Base-by-base conservation (phyloP, 1,284 basidiomycete species). In the Pseudozyma flocculosa region DNA sequence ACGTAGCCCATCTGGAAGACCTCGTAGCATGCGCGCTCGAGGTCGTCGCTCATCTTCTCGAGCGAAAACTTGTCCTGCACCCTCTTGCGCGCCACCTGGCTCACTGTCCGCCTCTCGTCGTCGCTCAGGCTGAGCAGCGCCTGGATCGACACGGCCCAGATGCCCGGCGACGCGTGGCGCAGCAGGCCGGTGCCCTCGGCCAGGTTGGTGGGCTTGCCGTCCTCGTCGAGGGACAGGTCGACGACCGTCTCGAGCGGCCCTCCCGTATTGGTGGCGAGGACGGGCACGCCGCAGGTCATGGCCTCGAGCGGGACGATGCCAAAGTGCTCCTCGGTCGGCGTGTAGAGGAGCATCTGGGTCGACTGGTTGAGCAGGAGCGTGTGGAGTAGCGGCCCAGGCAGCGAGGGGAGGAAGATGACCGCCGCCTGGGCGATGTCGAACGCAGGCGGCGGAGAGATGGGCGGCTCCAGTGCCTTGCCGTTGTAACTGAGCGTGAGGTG, bases 281-380 rank as follows among this genome's bases (percentile, higher is more conserved):
- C 89, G 0, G 92, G 92, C 0, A 97, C 78, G 1, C 91, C 90
- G 58, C 88, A 92, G 2, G 87, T 85, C 92, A 97, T 96, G 0
- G 86, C 93, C 78, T 98, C 95, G 5, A 97, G 84, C 0, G 94
- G 94, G 0, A 89, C 93, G 68, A 98, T 97, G 2, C 94, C 94
- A 75, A 98, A 95, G 78, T 98, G 94, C 75, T 98, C 94, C 78
- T 95, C 93, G 2, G 85, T 82, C 0, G 95, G 94, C 0, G 95
- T 98, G 78, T 98, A 98, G 3, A 97, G 83, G 0, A 98, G 82
- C 8, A 58, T 68, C 5, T 49, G 49, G 13, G 63, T 62, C 19
- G 43, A 30, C 4, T 48, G 45, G 44, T 66, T 60, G 15, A 61
- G 52, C 42, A 77, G 50, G 7, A 76, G 56, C 14, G 68, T 57